Evolutionary conservation across 768 basidiomycete genomes (phyloP), one percentile per base, ranked within the genome.

Genomic region (Artomyces pyxidatus): DNA sequence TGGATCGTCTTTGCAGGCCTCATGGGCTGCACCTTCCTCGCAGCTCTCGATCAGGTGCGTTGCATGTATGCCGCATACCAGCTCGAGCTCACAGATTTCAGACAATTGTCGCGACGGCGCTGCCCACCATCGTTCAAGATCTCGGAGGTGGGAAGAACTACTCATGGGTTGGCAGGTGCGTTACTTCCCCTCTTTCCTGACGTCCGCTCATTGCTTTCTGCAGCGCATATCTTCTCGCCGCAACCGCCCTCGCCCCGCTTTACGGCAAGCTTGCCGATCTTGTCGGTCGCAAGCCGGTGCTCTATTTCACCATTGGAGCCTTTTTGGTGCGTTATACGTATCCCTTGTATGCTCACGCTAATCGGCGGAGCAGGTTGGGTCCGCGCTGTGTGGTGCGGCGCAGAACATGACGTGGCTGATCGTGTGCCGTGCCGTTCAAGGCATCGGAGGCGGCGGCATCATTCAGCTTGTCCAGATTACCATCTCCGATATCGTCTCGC

Each of bases 391-490:
- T 56, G 88, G 88, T 12, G 83, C 86, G 0, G 87, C 89, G 0
- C 83, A 91, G 61, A 80, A 47, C 48, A 83, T 91, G 77, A 74
- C 69, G 2, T 88, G 85, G 89, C 68, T 93, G 14, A 80, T 89
- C 28, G 71, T 85, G 0, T 77, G 76, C 37, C 77, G 89, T 55
- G 88, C 86, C 2, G 68, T 93, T 3, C 89, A 91, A 61, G 89
- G 89, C 8, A 80, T 91, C 26, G 89, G 89, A 22, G 87, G 86
- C 6, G 87, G 86, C 9, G 88, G 85, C 4, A 83, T 89, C 51
- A 69, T 88, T 14, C 85, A 86, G 59, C 68, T 88, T 54, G 83
- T 85, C 6, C 76, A 83, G 43, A 89, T 90, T 57, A 85, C 79
- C 2, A 80, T 89, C 37, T 79, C 83, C 38, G 91, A 94, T 64